Base-by-base conservation (phyloP, 116 monocot genomes). In the Cymodocea nodosa region DNA sequence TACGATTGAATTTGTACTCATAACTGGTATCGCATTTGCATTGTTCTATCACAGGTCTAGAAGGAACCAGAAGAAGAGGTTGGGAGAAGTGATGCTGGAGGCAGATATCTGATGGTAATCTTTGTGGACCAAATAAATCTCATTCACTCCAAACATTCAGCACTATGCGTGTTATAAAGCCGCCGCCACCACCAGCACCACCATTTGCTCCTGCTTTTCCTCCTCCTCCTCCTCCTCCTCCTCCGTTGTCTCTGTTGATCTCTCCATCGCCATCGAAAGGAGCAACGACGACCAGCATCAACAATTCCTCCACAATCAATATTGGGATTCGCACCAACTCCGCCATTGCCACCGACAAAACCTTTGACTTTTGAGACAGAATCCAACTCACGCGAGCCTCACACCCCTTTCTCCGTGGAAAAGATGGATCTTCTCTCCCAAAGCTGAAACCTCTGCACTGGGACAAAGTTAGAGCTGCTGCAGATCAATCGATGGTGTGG, bases 391-490 rank as follows among this genome's bases (percentile, higher is more conserved):
- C 60, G 51, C 35, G 63, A 20, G 23, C n/a, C 40, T 44, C 78
- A 69, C 69, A 60, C 69, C 48, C 18, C 51, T 39, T 5, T 8
- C 17, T 69, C 70, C 2, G 17, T 68, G 80, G 75, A 30, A 73
- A 81, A 61, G 75, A 80, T 39, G 84, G 83, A 16, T 24, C 66
- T 53, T 75, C 77, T 3, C 75, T 95, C 19, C 81, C 90, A 20
- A 90, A 80, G 59, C 69, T 95, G 66, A 95, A 95, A 63, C 90
- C 95, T 36, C 74, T 95, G 74, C 90, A 95, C 37, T 95, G 95
- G 95, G 90, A 95, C 79, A 95, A 95, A 76, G 90, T 95, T 13
- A 72, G 85, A 68, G 79, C 95, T 13, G 70, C 83, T 1, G 69
- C 87, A 8, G 76, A 90, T 35, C 78, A 81, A 56, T 79, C 81